phyloP scores from a whole-genome alignment of 208 protist genomes.

The Acanthamoeba healyi region DNA sequence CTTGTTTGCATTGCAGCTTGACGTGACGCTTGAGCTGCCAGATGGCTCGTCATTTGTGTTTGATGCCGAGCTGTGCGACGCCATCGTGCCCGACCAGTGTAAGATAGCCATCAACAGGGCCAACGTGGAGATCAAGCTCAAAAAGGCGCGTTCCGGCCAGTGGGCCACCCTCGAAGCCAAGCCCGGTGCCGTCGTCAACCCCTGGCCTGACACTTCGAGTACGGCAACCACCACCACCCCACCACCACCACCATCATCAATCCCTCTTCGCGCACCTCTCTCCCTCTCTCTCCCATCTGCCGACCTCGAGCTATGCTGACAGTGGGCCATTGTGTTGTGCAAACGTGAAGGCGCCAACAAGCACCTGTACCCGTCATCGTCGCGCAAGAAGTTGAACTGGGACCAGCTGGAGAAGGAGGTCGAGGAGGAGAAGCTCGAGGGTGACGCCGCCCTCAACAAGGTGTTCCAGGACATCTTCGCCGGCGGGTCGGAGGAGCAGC shows the following conservation, averaged over 20 bases:
- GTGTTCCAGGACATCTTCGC: constrained; percentile 80
- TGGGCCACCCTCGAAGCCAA: constrained; percentile 76
- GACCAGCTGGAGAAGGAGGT: constrained; percentile 76
- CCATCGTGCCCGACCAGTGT: constrained; percentile 72
- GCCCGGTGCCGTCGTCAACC: constrained; percentile 35
- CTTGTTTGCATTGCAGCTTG: constrained; percentile 33
- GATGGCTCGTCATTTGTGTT: constrained; percentile 13
- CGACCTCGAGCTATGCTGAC: too few relatives aligned
- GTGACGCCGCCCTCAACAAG: constrained; percentile 79
- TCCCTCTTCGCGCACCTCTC: neutral
- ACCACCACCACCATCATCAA: neutral
- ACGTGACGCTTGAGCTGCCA: constrained; percentile 52
- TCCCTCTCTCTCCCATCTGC: neutral
- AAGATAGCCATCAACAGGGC: neutral
- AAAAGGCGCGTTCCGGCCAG: constrained; percentile 65
- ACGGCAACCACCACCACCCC: neutral
- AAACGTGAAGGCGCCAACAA: constrained; percentile 58
- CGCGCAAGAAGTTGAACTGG: constrained; percentile 79
- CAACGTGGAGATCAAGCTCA: constrained; percentile 81
- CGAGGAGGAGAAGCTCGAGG: constrained; percentile 76
- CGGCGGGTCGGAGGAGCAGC: constrained; percentile 55
- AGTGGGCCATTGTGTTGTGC: too few relatives aligned
- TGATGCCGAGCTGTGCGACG: constrained; percentile 74
- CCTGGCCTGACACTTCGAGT: constrained; percentile 68
- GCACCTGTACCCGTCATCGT: constrained; percentile 77